Evolutionary conservation across 2,329 filamentous ascomycete genomes (phyloP).

Genomic region (Blastomyces percursus): DNA sequence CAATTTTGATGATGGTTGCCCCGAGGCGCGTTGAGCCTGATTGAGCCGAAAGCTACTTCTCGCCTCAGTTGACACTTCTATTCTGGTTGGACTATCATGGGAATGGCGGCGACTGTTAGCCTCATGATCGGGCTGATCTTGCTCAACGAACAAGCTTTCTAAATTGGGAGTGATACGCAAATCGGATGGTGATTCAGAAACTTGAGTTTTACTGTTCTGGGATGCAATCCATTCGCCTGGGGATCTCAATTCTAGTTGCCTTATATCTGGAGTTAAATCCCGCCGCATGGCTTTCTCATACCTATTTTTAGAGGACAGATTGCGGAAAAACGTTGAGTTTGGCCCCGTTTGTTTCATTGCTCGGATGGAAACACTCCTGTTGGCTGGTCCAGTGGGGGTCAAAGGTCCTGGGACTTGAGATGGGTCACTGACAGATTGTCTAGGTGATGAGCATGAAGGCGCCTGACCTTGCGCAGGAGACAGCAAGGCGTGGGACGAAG

Average conservation of each 20-base stretch:
- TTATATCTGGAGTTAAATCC: constrained; percentile 29
- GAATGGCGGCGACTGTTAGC: background rate
- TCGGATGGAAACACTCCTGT: background rate
- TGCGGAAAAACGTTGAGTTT: constrained; percentile 13
- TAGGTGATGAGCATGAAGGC: background rate
- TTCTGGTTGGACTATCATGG: background rate
- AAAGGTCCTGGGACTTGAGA: background rate
- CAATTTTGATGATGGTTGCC: background rate
- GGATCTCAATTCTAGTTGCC: constrained; percentile 26
- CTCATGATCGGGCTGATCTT: constrained; percentile 9
- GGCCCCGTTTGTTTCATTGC: background rate
- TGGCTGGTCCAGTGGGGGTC: background rate
- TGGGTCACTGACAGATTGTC: background rate
- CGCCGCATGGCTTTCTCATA: constrained; percentile 23
- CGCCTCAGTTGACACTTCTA: background rate
- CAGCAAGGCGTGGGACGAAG: background rate
- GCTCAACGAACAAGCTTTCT: constrained; percentile 15
- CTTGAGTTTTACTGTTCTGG: background rate
- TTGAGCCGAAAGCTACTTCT: background rate
- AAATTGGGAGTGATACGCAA: constrained; percentile 1
- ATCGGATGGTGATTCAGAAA: background rate
- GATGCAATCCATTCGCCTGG: constrained; percentile 24
- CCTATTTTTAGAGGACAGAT: constrained; percentile 20
- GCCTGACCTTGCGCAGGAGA: background rate
- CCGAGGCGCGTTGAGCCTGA: background rate